Evolutionary conservation across 208 protist genomes (phyloP), one percentile per base, ranked within the genome.

Genomic region (Trypanosoma conorhini): DNA sequence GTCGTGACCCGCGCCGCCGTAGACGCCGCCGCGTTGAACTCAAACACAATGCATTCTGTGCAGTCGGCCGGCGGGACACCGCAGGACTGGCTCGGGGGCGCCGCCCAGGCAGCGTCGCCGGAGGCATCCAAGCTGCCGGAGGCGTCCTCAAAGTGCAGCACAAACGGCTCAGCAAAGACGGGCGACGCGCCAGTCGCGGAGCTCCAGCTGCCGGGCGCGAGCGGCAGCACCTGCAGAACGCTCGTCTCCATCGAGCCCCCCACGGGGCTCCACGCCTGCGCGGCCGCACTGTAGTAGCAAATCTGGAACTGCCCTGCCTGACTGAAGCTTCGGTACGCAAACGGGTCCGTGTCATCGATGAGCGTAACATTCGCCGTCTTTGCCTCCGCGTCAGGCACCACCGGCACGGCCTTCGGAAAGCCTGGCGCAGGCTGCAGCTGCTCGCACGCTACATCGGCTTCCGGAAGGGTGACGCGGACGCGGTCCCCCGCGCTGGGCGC

Each of bases 311-410:
- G 48, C 19, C 88, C 88, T 7, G 70, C 73, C 2, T 54, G 35
- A 68, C 81, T 85, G 82, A 97, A 97, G 77, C 88, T 94, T 67
- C 87, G 84, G 70, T 94, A 95, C 31, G 52, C 30, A n/a, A 91
- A 68, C 1, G 72, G 15, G 69, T 94, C 92, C 12, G 86, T 93
- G 54, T 48, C 75, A 69, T 96, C 91, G 28, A 75, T 62, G 24
- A 89, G 80, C 12, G 78, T 89, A 26, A 89, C 60, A 21, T 7
- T 61, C 9, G 65, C 52, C 5, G 30, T 74, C n/a, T 81, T 91
- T 30, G 68, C 79, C 28, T 19, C 54, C 10, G 38, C 48, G 67
- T 93, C 64, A 22, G 83, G 58, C 38, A 91, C 70, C 3, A 93
- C 82, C 33, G 75, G 50, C 9, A 91, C 78, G 5, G 68, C 40